Base-by-base conservation (phyloP, 192 early-diverging fungal genomes). In the Chytriomyces sp. region DNA sequence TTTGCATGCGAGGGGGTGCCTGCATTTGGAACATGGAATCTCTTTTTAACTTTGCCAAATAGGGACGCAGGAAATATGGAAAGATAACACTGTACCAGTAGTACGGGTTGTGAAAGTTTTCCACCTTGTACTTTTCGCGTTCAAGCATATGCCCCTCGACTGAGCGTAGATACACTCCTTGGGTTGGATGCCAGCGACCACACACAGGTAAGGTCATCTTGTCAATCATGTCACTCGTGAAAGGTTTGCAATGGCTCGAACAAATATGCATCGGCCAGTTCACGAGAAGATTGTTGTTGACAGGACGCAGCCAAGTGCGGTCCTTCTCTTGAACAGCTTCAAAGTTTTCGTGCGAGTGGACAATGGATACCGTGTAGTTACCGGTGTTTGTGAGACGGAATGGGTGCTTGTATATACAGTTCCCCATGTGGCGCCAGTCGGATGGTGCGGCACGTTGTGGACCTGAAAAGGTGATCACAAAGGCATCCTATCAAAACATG, bases 261-360 rank as follows among this genome's bases (percentile, higher is more conserved):
- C 64, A 64, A 10, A 64, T 23, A 23, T 28, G 9, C 10, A 64
- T 20, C 23, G 13, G 16, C 8, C 10, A 64, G 23, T 64, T 28
- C 23, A 13, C 10, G 18, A 28, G 18, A 28, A 64, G 13, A 28
- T 13, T 11, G 10, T 28, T 9, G 10, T 28, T 28, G 26, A 28
- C 26, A 23, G 10, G 10, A 20, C 8, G 13, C 26, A 9, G 64
- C 10, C 23, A 9, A 11, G 13, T 28, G 18, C 10, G 18, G 64
- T 23, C 16, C 10, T 20, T 11, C 26, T 64, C 64, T 13, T 64
- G 18, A 13, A 64, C 26, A 10, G 64, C 64, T 23, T 23, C 26
- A 28, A 64, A 64, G 26, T 28, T 13, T 10, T 64, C 64, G 64
- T 64, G 64, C 16, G 64, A 13, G 26, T 64, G 64, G 18, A 64